Evolutionary conservation across 352 stramenopile species (phyloP).

Genomic region (Globisporangium lucens): DNA sequence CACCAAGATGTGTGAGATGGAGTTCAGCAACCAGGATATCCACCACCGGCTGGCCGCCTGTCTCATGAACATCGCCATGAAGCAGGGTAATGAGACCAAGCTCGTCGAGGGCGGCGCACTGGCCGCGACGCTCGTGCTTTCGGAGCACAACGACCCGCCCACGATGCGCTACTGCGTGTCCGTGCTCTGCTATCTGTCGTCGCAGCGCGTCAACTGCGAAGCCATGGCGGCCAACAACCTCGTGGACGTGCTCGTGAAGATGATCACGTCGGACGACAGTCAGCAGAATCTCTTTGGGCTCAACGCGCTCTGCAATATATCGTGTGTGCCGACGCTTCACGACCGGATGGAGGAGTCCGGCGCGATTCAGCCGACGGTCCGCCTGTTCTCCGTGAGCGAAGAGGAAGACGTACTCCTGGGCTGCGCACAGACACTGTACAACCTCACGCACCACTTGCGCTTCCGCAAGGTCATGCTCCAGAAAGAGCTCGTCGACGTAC

Average conservation of each 20-base stretch:
- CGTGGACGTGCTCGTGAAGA: constrained; percentile 65
- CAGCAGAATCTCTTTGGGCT: constrained; percentile 71
- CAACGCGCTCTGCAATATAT: constrained; percentile 81
- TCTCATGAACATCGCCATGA: constrained; percentile 70
- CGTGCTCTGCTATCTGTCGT: constrained; percentile 69
- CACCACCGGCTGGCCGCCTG: constrained; percentile 68
- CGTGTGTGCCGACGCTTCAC: constrained; percentile 52
- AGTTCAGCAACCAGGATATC: constrained; percentile 81
- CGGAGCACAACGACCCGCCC: constrained; percentile 64
- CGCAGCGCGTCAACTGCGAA: constrained; percentile 67
- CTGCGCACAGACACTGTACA: constrained; percentile 65
- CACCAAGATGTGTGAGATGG: constrained; percentile 82
- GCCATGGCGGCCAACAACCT: constrained; percentile 64
- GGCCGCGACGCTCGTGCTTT: constrained; percentile 61
- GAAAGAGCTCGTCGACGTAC: constrained; percentile 44
- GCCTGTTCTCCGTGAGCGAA: constrained; percentile 40
- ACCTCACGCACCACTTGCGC: constrained; percentile 62
- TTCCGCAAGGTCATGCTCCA: constrained; percentile 58
- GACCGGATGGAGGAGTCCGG: constrained; percentile 67
- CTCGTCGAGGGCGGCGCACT: constrained; percentile 70
- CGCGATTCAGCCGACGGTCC: constrained; percentile 46
- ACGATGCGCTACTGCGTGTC: constrained; percentile 72
- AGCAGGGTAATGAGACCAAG: constrained; percentile 46
- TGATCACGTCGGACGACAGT: constrained; percentile 41
- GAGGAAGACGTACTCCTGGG: constrained; percentile 52